Conservation (phyloP, 805 yeast species). For the Kazachstania psychrophila region DNA sequence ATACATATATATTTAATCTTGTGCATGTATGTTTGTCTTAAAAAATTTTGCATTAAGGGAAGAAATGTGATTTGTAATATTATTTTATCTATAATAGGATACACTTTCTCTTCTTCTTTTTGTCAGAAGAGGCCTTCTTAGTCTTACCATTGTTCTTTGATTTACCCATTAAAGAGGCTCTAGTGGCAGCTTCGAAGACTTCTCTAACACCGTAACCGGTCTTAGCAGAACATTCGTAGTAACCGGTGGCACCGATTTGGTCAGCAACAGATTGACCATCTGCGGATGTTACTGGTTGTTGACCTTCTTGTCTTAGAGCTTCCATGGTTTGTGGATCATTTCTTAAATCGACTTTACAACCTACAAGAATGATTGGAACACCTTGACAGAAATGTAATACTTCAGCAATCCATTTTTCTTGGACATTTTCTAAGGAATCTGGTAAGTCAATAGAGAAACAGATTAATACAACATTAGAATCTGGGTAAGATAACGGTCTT, state of each 20-base stretch:
- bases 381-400: conserved; percentile 90
- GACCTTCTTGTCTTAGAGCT: conserved; percentile 41
- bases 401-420: conserved; percentile 92
- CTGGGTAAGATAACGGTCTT: conserved; percentile 85
- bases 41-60: too few species aligned
- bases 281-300: conserved; percentile 25
- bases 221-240: conserved; percentile 78
- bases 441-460: conserved; percentile 88
- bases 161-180: conserved; percentile 59
- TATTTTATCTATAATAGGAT: conserved; percentile 41
- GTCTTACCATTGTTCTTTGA: conserved; percentile 20
- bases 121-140: conserved; percentile 14
- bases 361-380: conserved; percentile 84
- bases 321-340: conserved; percentile 70
- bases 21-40: too few species aligned
- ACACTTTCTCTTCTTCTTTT: conserved; percentile 25
- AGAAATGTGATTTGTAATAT: too few species aligned
- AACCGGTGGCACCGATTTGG: conserved; percentile 69
- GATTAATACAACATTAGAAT: conserved; percentile 80
- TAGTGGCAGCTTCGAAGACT: conserved; percentile 83
- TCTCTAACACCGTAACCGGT: conserved; percentile 93
- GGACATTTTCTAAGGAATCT: conserved; percentile 84
- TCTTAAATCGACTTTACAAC: conserved; percentile 84
- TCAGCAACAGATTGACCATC: conserved; percentile 64
- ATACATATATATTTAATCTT: too few species aligned